These are phyloP conservation scores for Venturia carpophila DNA, from an alignment of 2,329 filamentous ascomycete species.

Conservation along the genomic window DNA sequence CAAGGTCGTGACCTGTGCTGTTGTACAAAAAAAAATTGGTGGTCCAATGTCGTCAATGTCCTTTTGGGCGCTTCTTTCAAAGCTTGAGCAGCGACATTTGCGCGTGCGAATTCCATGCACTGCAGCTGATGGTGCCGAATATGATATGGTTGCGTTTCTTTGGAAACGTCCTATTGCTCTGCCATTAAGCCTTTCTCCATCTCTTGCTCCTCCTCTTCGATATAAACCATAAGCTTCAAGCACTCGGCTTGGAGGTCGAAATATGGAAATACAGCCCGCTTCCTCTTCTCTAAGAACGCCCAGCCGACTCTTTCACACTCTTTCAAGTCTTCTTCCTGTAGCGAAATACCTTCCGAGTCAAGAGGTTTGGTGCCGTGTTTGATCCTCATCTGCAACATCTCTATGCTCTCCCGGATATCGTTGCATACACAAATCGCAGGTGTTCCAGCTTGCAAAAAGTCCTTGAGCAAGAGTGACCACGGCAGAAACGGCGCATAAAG, in stretches of 20 bases:
- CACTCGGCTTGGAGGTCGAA: conserved; percentile 9
- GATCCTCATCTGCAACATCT: conserved; percentile 11
- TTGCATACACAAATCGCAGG: conserved; percentile 10
- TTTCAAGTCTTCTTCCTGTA: conserved; percentile 7
- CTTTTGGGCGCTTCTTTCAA: not conserved
- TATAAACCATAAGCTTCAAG: conserved; percentile 10
- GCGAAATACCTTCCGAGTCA: conserved; percentile 2
- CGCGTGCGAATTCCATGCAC: not conserved
- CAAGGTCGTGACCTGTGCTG: not conserved
- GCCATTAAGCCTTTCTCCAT: not conserved
- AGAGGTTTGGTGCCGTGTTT: not conserved
- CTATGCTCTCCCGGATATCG: conserved; percentile 10
- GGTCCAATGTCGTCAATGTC: not conserved
- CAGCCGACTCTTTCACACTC: conserved; percentile 10
- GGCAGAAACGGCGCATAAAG: conserved; percentile 18
- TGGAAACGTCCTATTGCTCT: not conserved
- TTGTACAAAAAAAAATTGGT: not conserved
- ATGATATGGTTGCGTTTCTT: not conserved
- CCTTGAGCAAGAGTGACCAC: conserved; percentile 15
- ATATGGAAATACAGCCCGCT: not conserved
- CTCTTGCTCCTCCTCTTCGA: not conserved
- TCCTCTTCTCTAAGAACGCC: conserved; percentile 13
- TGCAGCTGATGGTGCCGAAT: not conserved
- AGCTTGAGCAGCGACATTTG: not conserved
- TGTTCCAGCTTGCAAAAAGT: conserved; percentile 8